Evolutionary conservation across 768 basidiomycete species (phyloP).

Genomic region (Phaffia australis): DNA sequence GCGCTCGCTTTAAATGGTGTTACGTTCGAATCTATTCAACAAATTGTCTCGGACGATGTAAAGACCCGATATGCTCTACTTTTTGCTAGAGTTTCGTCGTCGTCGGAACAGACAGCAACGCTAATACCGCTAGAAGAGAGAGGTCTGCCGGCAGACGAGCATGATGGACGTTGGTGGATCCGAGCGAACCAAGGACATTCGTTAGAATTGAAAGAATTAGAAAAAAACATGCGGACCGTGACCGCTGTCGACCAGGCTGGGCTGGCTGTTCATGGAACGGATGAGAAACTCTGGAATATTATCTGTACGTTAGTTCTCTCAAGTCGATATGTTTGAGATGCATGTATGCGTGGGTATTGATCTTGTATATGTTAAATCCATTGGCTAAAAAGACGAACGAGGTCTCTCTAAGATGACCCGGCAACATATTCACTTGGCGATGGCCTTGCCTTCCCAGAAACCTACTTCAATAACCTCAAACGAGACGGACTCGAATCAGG

Average conservation of each 20-base stretch:
- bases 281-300: slow-evolving; percentile 8
- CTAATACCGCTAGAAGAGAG: neutral
- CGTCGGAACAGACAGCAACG: neutral
- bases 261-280: slow-evolving; percentile 16
- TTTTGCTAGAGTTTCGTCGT: neutral
- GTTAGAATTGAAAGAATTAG: slow-evolving; percentile 7
- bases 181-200: slow-evolving; percentile 23
- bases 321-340: neutral
- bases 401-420: slow-evolving; percentile 19
- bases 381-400: neutral
- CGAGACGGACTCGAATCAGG: neutral
- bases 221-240: slow-evolving; percentile 7
- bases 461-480: neutral
- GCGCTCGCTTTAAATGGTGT: neutral
- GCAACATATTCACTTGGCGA: slow-evolving; percentile 22
- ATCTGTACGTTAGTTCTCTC: slow-evolving; percentile 15
- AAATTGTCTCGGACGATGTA: slow-evolving; percentile 5
- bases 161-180: slow-evolving; percentile 6
- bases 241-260: slow-evolving; percentile 4
- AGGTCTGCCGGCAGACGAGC: neutral
- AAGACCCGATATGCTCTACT: slow-evolving; percentile 6
- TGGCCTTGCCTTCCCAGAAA: neutral
- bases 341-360: neutral
- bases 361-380: neutral
- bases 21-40: neutral